Evolutionary conservation across 768 basidiomycete genomes (phyloP).

Genomic region (Rubroboletus pulcherrimus): DNA sequence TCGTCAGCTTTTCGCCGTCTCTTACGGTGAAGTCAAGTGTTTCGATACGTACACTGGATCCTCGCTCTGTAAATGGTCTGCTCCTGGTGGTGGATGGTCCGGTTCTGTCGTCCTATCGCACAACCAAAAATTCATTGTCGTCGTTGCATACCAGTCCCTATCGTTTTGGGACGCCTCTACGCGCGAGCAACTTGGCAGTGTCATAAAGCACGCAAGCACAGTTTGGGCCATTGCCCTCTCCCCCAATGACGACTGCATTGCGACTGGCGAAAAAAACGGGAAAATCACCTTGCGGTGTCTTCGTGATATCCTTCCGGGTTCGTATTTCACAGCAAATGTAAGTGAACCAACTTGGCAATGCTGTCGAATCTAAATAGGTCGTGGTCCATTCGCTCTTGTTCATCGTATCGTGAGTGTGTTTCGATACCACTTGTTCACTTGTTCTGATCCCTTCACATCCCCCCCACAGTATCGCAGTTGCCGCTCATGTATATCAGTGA

Average conservation of each 20-base stretch:
- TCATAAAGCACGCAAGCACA: not conserved
- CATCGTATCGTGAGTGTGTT: not conserved
- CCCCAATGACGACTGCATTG: not conserved
- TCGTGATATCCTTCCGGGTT: not conserved
- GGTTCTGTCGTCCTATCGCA: not conserved
- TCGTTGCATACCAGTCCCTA: accelerated
- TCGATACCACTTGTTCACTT: too few relatives aligned
- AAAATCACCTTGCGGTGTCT: not conserved
- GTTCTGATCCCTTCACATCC: not conserved
- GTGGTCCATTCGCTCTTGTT: not conserved
- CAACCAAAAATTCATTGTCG: not conserved
- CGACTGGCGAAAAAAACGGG: not conserved
- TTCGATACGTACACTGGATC: not conserved
- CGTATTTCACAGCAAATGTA: not conserved
- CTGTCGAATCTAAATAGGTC: not conserved
- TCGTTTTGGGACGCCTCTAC: slow-evolving; percentile 3
- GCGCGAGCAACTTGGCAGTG: not conserved
- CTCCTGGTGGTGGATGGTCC: not conserved
- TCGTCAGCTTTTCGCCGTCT: too few relatives aligned
- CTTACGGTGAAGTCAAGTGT: not conserved
- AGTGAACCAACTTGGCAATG: not conserved
- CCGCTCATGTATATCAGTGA: not conserved
- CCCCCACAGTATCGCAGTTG: not conserved
- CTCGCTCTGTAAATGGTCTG: not conserved
- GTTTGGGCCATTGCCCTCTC: not conserved